Evolutionary conservation across 1,139 yeast species (phyloP).

Genomic region (Blastobotrys raffinosifermentans): DNA sequence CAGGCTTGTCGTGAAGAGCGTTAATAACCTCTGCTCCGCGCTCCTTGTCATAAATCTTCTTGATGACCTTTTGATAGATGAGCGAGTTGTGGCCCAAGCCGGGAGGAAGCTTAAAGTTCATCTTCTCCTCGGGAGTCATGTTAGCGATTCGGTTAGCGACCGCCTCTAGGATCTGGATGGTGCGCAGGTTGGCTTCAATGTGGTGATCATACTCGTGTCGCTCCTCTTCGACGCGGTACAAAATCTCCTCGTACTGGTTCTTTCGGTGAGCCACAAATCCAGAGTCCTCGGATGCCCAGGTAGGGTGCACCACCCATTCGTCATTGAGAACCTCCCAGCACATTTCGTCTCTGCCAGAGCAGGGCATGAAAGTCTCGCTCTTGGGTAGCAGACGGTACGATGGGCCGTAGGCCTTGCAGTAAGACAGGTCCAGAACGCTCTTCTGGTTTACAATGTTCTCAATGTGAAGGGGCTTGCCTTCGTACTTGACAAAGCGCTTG

Average conservation of each 20-base stretch:
- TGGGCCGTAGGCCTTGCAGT: conserved; percentile 80
- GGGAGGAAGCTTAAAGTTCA: conserved; percentile 77
- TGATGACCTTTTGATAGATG: conserved; percentile 85
- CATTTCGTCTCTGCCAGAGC: conserved; percentile 97
- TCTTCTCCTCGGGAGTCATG: conserved; percentile 88
- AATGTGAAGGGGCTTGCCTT: conserved; percentile 51
- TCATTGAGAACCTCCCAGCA: conserved; percentile 98
- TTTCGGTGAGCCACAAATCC: conserved; percentile 97
- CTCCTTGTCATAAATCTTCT: conserved; percentile 89
- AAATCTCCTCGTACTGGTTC: conserved; percentile 92
- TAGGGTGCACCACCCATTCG: conserved; percentile 99
- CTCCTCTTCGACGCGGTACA: conserved; percentile 94
- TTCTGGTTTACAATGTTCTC: conserved; percentile 86
- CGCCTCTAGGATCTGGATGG: conserved; percentile 92
- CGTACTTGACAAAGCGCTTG: conserved; percentile 84
- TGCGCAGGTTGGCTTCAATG: conserved; percentile 90
- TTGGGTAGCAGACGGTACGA: conserved; percentile 91
- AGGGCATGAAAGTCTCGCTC: conserved; percentile 93
- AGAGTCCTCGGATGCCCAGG: conserved; percentile 99
- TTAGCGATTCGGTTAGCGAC: conserved; percentile 91
- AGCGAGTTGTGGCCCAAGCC: conserved; percentile 94
- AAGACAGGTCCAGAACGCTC: conserved; percentile 79
- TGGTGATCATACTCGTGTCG: conserved; percentile 94
- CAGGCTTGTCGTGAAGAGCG: conserved; percentile 91
- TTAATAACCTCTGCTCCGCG: conserved; percentile 95